Percentiles rank a stretch among this genome's conserved stretches.
These are phyloP conservation scores for Lentinula aciculospora DNA, from an alignment of 768 basidiomycete genomes.

Conservation along the genomic window DNA sequence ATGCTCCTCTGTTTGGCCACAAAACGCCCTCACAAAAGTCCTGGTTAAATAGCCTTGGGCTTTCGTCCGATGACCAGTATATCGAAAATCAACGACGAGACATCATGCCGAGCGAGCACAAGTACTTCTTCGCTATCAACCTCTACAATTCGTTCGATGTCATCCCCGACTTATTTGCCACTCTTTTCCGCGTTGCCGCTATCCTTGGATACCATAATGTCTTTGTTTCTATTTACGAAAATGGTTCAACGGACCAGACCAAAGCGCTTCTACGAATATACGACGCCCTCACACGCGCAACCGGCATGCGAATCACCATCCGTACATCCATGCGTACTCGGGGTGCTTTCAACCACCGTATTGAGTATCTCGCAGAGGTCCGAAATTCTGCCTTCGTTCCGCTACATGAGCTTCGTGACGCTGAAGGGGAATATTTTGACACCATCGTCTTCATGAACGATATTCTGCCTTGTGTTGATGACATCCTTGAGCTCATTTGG, in stretches of 20 bases:
- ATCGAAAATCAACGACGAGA: constrained; percentile 32
- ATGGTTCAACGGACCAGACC: constrained; percentile 98
- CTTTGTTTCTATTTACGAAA: constrained; percentile 98
- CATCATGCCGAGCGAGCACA: constrained; percentile 64
- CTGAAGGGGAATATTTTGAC: constrained; percentile 93
- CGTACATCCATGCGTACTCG: constrained; percentile 88
- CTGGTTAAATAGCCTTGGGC: constrained; percentile 56
- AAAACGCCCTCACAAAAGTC: constrained; percentile 49
- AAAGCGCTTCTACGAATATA: constrained; percentile 95
- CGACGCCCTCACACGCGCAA: constrained; percentile 83
- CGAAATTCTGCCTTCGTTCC: constrained; percentile 97
- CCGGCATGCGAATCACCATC: constrained; percentile 91
- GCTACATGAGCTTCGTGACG: constrained; percentile 87
- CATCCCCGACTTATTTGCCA: constrained; percentile 95
- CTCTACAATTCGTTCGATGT: constrained; percentile 99
- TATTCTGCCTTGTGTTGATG: constrained; percentile 95
- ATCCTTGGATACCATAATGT: constrained; percentile 97
- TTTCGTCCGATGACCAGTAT: constrained; percentile 33
- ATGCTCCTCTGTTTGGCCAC: constrained; percentile 79
- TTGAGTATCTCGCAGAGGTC: constrained; percentile 99
- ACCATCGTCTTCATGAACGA: constrained; percentile 99
- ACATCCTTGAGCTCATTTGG: constrained; percentile 96
- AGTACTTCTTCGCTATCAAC: constrained; percentile 99
- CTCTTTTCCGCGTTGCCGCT: constrained; percentile 88
- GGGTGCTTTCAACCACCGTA: constrained; percentile 97